Conservation (phyloP, 208 protist genomes). For the Acanthamoeba lenticulata region DNA sequence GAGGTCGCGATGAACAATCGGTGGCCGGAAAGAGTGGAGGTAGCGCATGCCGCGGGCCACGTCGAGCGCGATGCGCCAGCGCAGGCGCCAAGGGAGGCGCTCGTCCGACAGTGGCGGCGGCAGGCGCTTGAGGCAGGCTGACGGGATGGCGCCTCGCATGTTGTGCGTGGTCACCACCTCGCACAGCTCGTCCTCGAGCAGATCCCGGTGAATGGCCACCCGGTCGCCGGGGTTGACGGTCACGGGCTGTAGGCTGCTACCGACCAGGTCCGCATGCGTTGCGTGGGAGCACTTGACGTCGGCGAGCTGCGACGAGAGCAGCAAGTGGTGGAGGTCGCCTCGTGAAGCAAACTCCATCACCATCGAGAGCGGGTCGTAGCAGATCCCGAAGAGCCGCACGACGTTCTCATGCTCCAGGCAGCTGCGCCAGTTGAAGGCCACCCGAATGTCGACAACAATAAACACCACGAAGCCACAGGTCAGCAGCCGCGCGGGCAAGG, state of each 20-base stretch:
- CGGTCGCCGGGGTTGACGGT: neutral
- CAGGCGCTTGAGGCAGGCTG: neutral
- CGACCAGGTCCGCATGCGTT: neutral
- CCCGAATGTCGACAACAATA: no score
- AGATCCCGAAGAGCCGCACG: slow-evolving; percentile 70
- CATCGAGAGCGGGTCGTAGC: slow-evolving; percentile 69
- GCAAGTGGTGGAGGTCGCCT: slow-evolving; percentile 71
- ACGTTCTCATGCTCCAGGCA: slow-evolving; percentile 75
- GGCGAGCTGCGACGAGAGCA: neutral
- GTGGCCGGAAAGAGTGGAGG: slow-evolving; percentile 47
- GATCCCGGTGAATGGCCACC: neutral
- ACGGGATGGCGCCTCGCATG: neutral
- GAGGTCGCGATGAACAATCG: slow-evolving; percentile 77
- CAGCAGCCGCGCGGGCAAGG: neutral
- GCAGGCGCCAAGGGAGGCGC: neutral
- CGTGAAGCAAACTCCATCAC: slow-evolving; percentile 73
- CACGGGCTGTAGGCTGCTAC: neutral
- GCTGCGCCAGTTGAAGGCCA: no score
- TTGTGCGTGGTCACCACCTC: neutral
- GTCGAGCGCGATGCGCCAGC: slow-evolving; percentile 68
- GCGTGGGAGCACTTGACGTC: neutral
- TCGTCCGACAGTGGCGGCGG: neutral
- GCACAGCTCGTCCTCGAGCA: neutral
- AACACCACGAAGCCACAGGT: neutral
- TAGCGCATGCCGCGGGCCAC: slow-evolving; percentile 71